Base-by-base conservation (phyloP, 306 rosid species). In the Citrullus amarus region DNA sequence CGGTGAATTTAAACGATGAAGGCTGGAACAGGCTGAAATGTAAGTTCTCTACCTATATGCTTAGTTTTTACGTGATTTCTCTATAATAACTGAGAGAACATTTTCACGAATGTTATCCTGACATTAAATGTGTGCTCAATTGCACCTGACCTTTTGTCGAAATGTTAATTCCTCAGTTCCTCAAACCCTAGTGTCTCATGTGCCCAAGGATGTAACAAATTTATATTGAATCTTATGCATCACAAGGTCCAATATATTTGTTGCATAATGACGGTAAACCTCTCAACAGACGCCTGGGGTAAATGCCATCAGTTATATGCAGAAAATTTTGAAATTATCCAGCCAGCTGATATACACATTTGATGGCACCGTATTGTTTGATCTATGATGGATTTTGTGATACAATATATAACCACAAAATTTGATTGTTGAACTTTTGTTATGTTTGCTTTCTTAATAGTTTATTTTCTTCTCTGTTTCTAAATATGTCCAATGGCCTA, bases 11-110 rank as follows among this genome's bases (percentile, higher is more conserved):
- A 32, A 8, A 51, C 46, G 78, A 73, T 73, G 78, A 73, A 73
- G 78, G 48, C 62, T 51, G 78, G 30, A 51, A 53, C 78, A 53
- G 78, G 78, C 59, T 73, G 78, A 73, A 51, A 73, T 51, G 78
- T 73, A 73, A 73, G 78, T 73, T 51, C n/a, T 73, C 15, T 73
- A 53, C 60, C 28, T 32, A 50, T 16, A 32, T 51, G 77, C 77
- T 73, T 32, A 15, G 61, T 30, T 30, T 16, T 51, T 8, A 51
- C 44, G 3, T 51, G 28, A 48, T 73, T 50, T 32, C 0, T 73
- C 60, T 28, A 44, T 28, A 8, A 72, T 28, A 50, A 72, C 28
- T 50, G 28, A 50, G 56, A 72, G 76, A 73, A 48, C 4, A 3
- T 48, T 70, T 48, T 71, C 59, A 14, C 50, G n/a, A 72, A 72